A percentile compares a stretch with the other conserved stretches of the same genome.
Conservation (phyloP, 495 filamentous ascomycete genomes). For the Parathielavia hyrcaniae region DNA sequence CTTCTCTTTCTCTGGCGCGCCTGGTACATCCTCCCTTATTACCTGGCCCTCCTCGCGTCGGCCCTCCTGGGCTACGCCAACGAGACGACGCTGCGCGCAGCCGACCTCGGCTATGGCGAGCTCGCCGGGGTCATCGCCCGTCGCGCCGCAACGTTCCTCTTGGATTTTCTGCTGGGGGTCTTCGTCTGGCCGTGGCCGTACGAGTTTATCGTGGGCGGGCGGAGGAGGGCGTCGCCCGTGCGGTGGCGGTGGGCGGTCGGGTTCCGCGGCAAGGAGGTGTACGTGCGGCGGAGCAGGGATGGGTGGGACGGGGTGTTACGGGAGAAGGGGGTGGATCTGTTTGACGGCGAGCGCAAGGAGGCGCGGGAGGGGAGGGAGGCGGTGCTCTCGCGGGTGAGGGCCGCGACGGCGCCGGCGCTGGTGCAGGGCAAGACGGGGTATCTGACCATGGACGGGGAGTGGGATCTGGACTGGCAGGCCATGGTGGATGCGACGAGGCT, state of each 20-base stretch:
- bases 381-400: conserved; percentile 33
- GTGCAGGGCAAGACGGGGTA: conserved; percentile 69
- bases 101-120: conserved; percentile 44
- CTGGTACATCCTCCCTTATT: conserved; percentile 56
- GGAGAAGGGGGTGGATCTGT: conserved; percentile 22
- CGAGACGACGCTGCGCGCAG: conserved; percentile 52
- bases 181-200: conserved; percentile 71
- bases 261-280: conserved; percentile 64
- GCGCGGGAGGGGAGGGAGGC: conserved; percentile 23
- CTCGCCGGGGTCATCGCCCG: conserved; percentile 45
- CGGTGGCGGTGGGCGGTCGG: conserved; percentile 64
- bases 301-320: conserved; percentile 47
- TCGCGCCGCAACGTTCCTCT: conserved; percentile 54
- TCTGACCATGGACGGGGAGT: conserved; percentile 67
- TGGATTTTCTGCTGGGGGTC: conserved; percentile 64
- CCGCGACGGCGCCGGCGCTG: conserved; percentile 56
- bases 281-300: conserved; percentile 61
- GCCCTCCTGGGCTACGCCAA: conserved; percentile 52
- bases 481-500: conserved; percentile 65
- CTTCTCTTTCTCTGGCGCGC: conserved; percentile 55
- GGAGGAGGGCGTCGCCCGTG: conserved; percentile 50
- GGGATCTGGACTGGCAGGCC: conserved; percentile 71
- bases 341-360: not conserved
- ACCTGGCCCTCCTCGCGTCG: conserved; percentile 55
- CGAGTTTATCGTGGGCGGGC: conserved; percentile 58